phyloP scores from a whole-genome alignment of 2,329 filamentous ascomycete species.

The Didymella exigua region DNA sequence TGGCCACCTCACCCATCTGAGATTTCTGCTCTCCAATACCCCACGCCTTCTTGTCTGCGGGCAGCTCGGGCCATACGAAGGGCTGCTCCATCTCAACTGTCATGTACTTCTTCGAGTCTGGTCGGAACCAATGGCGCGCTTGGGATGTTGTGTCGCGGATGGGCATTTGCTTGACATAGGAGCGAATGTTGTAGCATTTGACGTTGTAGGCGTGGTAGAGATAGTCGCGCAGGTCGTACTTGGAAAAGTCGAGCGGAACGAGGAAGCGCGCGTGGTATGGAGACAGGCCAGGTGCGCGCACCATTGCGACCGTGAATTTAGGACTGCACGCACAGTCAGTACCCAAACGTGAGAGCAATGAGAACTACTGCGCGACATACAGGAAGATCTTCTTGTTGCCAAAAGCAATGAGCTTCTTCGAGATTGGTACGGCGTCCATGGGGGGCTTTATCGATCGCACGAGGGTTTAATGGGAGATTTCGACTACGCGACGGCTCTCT shows the following conservation, averaged over 20 bases:
- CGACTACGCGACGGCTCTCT: background rate
- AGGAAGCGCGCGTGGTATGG: constrained; percentile 86
- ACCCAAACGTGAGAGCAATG: background rate
- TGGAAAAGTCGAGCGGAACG: constrained; percentile 91
- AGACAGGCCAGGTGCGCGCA: constrained; percentile 73
- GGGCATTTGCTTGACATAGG: constrained; percentile 75
- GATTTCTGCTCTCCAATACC: constrained; percentile 53
- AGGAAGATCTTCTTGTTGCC: constrained; percentile 56
- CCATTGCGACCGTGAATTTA: constrained; percentile 77
- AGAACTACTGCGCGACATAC: constrained; percentile 37
- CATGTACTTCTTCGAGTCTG: constrained; percentile 85
- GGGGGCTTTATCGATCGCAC: constrained; percentile 4
- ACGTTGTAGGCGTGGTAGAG: constrained; percentile 85
- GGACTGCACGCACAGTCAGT: constrained; percentile 62
- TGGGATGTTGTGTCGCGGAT: constrained; percentile 60
- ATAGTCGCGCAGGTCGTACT: constrained; percentile 95
- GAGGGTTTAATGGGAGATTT: background rate
- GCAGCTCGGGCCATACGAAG: constrained; percentile 83
- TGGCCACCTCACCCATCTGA: constrained; percentile 29
- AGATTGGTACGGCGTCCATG: constrained; percentile 41
- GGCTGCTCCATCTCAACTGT: constrained; percentile 85
- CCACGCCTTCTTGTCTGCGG: constrained; percentile 54
- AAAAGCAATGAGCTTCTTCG: constrained; percentile 44
- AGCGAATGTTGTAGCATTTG: constrained; percentile 70
- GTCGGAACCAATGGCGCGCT: constrained; percentile 68